Evolutionary conservation across 441 rosid species (phyloP), one percentile per base, ranked within the genome.

Genomic region (Capsella rubella): DNA sequence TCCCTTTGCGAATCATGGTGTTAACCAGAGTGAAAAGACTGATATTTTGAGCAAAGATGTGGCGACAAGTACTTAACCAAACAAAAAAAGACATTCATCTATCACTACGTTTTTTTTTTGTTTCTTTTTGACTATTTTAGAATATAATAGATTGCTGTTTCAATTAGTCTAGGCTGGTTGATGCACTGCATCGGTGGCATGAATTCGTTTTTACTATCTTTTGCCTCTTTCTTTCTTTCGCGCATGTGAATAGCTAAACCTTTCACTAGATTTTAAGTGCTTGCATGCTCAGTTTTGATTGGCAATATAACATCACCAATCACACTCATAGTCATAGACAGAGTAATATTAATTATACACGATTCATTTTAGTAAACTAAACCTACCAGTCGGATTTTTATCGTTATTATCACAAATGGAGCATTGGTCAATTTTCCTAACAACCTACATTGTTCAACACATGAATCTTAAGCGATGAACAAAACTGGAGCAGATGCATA

Each of bases 381-480:
- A 10, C 5, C 5, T 14, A 43, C 16, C 14, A 21, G 8, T 50
- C 2, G 54, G 51, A 3, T 15, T 15, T n/a, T 15, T 16, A 16
- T 18, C 53, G 18, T 49, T 49, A 11, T 50, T 10, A 51, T 51
- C 31, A 11, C 55, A 12, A 8, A 52, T 35, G 47, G 46, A 58
- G 49, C 35, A 60, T 14, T 62, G 29, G 46, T 50, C 34, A 65
- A 5, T 13, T 28, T 53, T 21, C 25, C 59, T 18, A 14, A 54
- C 14, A 29, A 54, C 10, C 6, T 29, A 14, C 31, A 18, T 54
- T 29, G 18, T 54, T 43, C 29, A 58, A 25, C 14, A 42, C 51
- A 71, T 1, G 18, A 70, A 70, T 39, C 21, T 34, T 34, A 71
- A 52, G 37, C 10, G 3, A 45, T 34, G 49, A 64, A 73, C 64